These are phyloP conservation scores for Kluyveromyces dobzhanskii DNA, from an alignment of 805 yeast genomes.

Conservation along the genomic window DNA sequence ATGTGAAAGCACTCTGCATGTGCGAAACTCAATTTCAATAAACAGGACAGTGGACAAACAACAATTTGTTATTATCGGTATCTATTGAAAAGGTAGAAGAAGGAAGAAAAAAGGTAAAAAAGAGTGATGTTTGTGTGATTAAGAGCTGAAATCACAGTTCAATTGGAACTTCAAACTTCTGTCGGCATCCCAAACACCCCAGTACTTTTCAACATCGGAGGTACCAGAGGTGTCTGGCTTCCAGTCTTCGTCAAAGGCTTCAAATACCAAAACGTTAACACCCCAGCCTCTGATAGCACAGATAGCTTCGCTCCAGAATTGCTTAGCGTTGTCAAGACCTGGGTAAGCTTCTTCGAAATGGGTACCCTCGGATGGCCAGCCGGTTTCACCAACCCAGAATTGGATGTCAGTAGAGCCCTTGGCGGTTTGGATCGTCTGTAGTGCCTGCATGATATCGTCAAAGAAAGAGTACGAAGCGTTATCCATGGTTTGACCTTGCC, in stretches of 20 bases:
- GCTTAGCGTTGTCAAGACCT: conserved; percentile 60
- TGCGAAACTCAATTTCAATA: too few species aligned
- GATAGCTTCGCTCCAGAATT: conserved; percentile 80
- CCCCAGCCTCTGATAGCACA: conserved; percentile 97
- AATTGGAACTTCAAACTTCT: conserved; percentile 39
- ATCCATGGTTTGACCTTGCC: conserved; percentile 89
- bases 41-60: too few species aligned
- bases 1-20: too few species aligned
- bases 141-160: conserved; percentile 35
- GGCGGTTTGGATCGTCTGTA: conserved; percentile 74
- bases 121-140: too few species aligned
- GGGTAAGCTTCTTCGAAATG: conserved; percentile 61
- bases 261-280: conserved; percentile 83
- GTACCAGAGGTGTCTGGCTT: conserved; percentile 87
- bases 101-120: too few species aligned
- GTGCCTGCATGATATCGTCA: conserved; percentile 96
- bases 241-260: conserved; percentile 95
- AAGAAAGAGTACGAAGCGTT: conserved; percentile 88
- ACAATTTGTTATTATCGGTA: too few species aligned
- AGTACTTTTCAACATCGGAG: conserved; percentile 80
- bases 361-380: conserved; percentile 91
- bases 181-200: conserved; percentile 78
- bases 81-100: too few species aligned
- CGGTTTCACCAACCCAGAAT: conserved; percentile 97
- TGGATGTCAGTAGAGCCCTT: conserved; percentile 82